Base-by-base conservation (phyloP, 2,329 filamentous ascomycete genomes). In the Fusarium metavorans region DNA sequence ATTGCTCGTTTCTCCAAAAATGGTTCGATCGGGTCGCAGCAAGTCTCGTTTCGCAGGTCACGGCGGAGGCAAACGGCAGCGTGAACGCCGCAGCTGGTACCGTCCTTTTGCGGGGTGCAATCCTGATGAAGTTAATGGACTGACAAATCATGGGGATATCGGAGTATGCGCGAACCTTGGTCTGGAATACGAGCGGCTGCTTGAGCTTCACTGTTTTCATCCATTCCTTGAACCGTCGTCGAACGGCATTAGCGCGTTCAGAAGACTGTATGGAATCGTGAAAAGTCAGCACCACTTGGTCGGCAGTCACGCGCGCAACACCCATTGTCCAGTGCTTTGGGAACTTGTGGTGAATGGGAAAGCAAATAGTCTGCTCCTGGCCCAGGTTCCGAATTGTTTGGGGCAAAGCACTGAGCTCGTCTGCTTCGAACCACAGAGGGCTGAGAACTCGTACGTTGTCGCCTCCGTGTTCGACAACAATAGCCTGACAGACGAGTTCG, bases 341-440 rank as follows among this genome's bases (percentile, higher is more conserved):
- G 4, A 13, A 18, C n/a, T 25, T 37, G 2, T 72, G 64, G 20
- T 72, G 64, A 6, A 72, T 65, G 0, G 37, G 13, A 16, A 72
- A 65, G 13, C 59, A 60, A n/a, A 68, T 16, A 6, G 50, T 35
- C 9, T 56, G 48, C 13, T 23, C 45, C n/a, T 6, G 25, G 1
- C 5, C 16, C 43, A 23, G 27, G 14, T 2, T 14, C 0, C 67
- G 45, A 2, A 72, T 18, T 3, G 30, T 39, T 3, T 43, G 64
- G 14, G 16, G 43, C 5, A 35, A 23, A 6, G 18, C 14, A 5
- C 8, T 35, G 0, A 18, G 23, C 13, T 41, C 41, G 5, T 39
- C 30, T 6, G n/a, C 16, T 4, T 39, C 34, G 25, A 72, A 54
- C 70, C 70, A 72, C 10, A 72, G 48, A 7, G 70, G 70, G 13